Base-by-base conservation (phyloP, 2,329 filamentous ascomycete species). In the Dothideomycetidae sp. region DNA sequence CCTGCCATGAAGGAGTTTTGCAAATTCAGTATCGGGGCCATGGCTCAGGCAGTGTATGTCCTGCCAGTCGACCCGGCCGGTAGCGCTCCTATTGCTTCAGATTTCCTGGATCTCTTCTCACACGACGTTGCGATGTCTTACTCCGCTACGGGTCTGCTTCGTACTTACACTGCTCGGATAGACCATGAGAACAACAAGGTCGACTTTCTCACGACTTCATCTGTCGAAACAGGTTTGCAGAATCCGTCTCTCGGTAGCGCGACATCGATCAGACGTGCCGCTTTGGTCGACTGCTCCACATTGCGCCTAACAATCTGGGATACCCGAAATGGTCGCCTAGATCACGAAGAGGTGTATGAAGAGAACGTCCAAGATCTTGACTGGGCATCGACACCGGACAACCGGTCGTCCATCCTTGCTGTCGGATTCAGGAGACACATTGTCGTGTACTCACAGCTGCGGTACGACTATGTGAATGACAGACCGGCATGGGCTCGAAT, bases 341-440 rank as follows among this genome's bases (percentile, higher is more conserved):
- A 94, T 55, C 85, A 82, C 51, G 71, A 81, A 43, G 73, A 88
- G 49, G 69, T 74, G 18, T 90, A 85, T 45, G 39, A 33, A 17
- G 34, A 39, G 10, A 71, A 69, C 4, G 84, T 94, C 29, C 75
- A 79, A 44, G 86, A 93, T 55, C 70, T 94, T 10, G 85, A 93
- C 55, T 94, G 88, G 88, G 88, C 85, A 1, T 88, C 82, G 3
- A 93, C 86, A 0, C 84, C 84, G 0, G 83, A 93, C 54, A 76
- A 75, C 33, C 84, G 93, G 51, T 26, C 21, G 7, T 88, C 82
- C 1, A 85, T 94, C 39, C 65, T 94, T 13, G 83, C 86, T 1
- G 82, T 94, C n/a, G 85, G 86, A 0, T 93, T 93, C 51, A 78
- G 79, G n/a, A 81, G 86, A 46, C 75, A 80, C 40, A 78, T 94